Evolutionary conservation across 2,329 filamentous ascomycete genomes (phyloP).

Genomic region (Chaetothyriales sp.): DNA sequence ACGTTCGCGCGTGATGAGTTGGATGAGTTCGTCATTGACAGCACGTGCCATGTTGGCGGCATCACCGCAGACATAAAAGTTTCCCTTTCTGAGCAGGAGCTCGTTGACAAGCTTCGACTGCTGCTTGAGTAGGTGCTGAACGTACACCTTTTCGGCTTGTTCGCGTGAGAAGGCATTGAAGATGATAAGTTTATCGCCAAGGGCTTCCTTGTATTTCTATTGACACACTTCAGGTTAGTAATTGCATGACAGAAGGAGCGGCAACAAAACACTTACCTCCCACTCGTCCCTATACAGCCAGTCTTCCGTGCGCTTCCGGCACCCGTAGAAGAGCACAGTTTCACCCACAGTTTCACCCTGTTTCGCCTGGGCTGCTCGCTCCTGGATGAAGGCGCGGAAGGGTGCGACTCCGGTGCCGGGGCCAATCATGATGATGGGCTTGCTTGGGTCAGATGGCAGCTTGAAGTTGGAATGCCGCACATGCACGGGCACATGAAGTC

Average conservation of each 20-base stretch:
- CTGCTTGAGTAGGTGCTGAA: conserved; percentile 83
- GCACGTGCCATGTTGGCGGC: conserved; percentile 94
- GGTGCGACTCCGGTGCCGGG: conserved; percentile 93
- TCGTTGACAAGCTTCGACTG: conserved; percentile 71
- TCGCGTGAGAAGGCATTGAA: conserved; percentile 94
- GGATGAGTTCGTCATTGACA: conserved; percentile 70
- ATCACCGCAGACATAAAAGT: conserved; percentile 96
- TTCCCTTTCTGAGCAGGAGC: conserved; percentile 67
- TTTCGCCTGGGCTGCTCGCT: conserved; percentile 69
- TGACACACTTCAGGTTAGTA: conserved; percentile 19
- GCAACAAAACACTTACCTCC: conserved; percentile 49
- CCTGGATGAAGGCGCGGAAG: conserved; percentile 89
- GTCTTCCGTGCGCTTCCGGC: conserved; percentile 73
- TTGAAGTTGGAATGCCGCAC: conserved; percentile 99
- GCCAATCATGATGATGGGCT: conserved; percentile 90
- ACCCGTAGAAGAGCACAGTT: conserved; percentile 88
- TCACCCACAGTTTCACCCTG: conserved; percentile 70
- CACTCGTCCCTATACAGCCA: conserved; percentile 87
- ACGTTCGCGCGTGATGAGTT: conserved; percentile 74
- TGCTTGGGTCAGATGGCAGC: conserved; percentile 82
- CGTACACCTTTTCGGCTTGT: conserved; percentile 76
- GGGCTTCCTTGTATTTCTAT: conserved; percentile 64
- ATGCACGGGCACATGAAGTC: conserved; percentile 86
- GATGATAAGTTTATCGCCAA: conserved; percentile 80
- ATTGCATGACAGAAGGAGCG: conserved; percentile 1